These are phyloP conservation scores for Geotrichum phurueaensis DNA, from an alignment of 1,139 yeast genomes.

Conservation along the genomic window DNA sequence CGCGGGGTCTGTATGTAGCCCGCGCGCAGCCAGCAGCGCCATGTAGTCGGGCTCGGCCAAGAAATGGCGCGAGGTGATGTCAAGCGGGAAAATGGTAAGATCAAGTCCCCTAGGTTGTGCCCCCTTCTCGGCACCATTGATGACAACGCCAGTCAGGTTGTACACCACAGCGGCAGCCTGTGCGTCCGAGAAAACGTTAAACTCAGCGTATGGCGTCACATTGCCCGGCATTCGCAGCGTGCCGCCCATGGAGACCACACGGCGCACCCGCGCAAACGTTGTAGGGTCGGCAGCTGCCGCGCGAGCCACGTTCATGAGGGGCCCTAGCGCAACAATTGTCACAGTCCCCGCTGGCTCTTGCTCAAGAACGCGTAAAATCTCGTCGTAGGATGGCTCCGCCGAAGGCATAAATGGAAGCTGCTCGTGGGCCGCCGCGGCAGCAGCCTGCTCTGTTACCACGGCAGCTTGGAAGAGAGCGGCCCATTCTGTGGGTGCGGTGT, in stretches of 20 bases:
- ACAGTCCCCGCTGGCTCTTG: conserved; percentile 36
- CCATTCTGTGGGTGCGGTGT: conserved; percentile 33
- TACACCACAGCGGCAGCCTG: conserved; percentile 39
- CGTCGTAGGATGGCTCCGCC: conserved; percentile 31
- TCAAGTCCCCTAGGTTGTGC: conserved; percentile 28
- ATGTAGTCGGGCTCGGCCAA: conserved; percentile 27
- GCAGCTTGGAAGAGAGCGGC: conserved; percentile 23
- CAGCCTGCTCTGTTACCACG: neutral
- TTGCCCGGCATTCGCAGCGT: conserved; percentile 37
- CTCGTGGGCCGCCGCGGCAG: conserved; percentile 2
- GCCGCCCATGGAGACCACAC: conserved; percentile 41
- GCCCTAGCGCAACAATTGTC: conserved; percentile 39
- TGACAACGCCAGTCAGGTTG: conserved; percentile 31
- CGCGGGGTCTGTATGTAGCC: neutral
- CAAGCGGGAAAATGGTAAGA: conserved; percentile 37
- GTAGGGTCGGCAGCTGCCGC: conserved; percentile 38
- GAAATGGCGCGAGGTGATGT: conserved; percentile 35
- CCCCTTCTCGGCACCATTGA: neutral
- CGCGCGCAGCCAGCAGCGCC: conserved; percentile 19
- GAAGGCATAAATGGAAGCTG: conserved; percentile 32
- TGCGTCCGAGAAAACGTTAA: conserved; percentile 40
- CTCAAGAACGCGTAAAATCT: conserved; percentile 35
- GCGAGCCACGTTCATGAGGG: conserved; percentile 39
- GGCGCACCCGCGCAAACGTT: conserved; percentile 35
- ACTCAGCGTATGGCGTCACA: conserved; percentile 40